Evolutionary conservation across 805 yeast species (phyloP), one percentile per base, ranked within the genome.

Genomic region (Wickerhamiella azymoides): DNA sequence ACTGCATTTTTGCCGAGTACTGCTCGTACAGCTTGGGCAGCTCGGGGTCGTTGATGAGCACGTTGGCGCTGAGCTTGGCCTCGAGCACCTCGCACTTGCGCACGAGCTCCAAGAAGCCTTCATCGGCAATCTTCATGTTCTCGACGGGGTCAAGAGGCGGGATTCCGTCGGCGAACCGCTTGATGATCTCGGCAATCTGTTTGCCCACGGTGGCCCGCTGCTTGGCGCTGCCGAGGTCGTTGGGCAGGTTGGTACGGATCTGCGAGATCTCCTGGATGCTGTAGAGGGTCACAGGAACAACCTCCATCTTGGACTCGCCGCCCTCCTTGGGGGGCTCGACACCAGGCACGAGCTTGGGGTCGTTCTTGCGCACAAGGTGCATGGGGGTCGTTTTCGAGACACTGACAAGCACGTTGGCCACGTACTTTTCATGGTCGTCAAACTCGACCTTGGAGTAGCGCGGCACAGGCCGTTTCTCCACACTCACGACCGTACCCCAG

Each of bases 401-500:
- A 78, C 80, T 78, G 2, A 89, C 80, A 47, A 92, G 75, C 10
- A 86, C 96, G 52, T 79, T 83, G 10, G 88, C 88, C 50, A 92
- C 69, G 60, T 85, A 89, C 0, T 94, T 76, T 59, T 92, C 94
- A 61, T 89, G 96, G 54, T 88, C 96, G 14, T 80, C 70, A 60
- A 67, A 84, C 1, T 66, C 67, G 46, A 74, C 77, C 10, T 72
- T 73, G 52, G 73, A 71, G 58, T 81, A 72, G 57, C 55, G 54
- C 6, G 65, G 61, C 39, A 52, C 49, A 40, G 65, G 63, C 60
- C 97, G 73, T 62, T 85, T 88, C 36, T 74, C 69, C 54, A 79
- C 83, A 40, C 77, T 76, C 10, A 83, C 77, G 10, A 88, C 92
- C 59, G 84, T 81, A 48, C 89, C 96, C 98, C 98, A 92, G n/a